Evolutionary conservation across 1,284 basidiomycete species (phyloP), one percentile per base, ranked within the genome.

Genomic region (Cryptococcus amylolentus): DNA sequence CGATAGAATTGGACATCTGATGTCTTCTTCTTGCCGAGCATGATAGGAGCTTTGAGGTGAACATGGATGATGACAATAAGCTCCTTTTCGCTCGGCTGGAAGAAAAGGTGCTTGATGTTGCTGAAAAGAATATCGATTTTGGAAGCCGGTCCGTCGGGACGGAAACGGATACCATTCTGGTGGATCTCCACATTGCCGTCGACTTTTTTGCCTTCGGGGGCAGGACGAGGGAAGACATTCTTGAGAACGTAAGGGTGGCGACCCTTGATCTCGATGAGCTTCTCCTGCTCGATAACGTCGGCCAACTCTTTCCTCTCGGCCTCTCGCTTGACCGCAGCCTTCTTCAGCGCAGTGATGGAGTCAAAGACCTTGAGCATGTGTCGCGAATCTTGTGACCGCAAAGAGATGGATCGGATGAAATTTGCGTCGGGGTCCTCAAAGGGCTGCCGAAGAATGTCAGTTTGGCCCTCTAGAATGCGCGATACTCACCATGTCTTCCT

Each of bases 71-170:
- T 88, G 51, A 97, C 95, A 58, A 98, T 84, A 46, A 98, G 80
- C 77, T 99, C 96, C 68, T 92, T 88, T 66, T 99, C 96, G 71
- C 95, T 98, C 6, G 96, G 94, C 74, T 98, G 96, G 84, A 98
- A 98, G 81, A 98, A 97, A 26, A 98, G 81, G 77, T 98, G 96
- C 78, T 96, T 97, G 80, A 99, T 88, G 76, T 99, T 99, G 80
- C 86, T 88, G 81, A 98, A 98, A 13, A 98, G 82, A 20, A 99
- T 83, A 73, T 97, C 92, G 61, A 96, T 88, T 79, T 88, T 92
- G 75, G 62, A 48, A 26, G 66, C 67, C 1, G 94, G 91, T 1
- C 91, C 90, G 73, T 89, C 85, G 0, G 89, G 88, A 18, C 91
- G 91, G 67, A 90, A 98, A 41, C 95, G 84, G 52, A 98, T 82